Evolutionary conservation across 768 basidiomycete species (phyloP).

Genomic region (Leccinum variicolor): DNA sequence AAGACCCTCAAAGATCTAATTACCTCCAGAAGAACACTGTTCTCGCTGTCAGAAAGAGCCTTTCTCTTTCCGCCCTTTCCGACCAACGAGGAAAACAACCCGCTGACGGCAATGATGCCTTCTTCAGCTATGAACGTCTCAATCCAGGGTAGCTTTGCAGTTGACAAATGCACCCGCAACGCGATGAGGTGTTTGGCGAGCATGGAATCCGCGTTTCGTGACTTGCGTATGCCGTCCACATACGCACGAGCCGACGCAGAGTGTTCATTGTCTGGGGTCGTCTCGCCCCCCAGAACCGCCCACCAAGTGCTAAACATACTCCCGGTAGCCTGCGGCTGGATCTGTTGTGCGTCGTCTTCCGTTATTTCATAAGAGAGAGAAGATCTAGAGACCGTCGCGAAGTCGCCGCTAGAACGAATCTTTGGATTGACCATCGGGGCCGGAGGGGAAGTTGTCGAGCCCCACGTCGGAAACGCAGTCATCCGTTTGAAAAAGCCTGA

Average conservation of each 20-base stretch:
- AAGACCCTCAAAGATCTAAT: slow-evolving; percentile 79
- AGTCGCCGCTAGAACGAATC: slow-evolving; percentile 39
- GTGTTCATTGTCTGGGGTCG: slow-evolving; percentile 34
- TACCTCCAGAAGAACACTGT: slow-evolving; percentile 64
- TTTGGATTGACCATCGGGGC: slow-evolving; percentile 28
- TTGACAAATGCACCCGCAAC: slow-evolving; percentile 82
- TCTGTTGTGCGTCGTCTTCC: slow-evolving; percentile 30
- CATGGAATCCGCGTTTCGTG: slow-evolving; percentile 53
- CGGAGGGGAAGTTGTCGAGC: slow-evolving; percentile 35
- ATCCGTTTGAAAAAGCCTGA: slow-evolving; percentile 63
- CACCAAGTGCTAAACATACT: slow-evolving; percentile 77
- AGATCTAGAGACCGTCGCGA: slow-evolving; percentile 24
- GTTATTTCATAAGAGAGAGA: slow-evolving; percentile 28
- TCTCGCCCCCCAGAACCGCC: slow-evolving; percentile 60
- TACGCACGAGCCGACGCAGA: slow-evolving; percentile 57
- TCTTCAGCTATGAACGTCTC: slow-evolving; percentile 63
- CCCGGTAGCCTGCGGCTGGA: slow-evolving; percentile 70
- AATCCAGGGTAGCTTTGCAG: slow-evolving; percentile 75
- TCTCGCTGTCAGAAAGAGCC: slow-evolving; percentile 60
- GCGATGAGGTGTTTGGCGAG: slow-evolving; percentile 77
- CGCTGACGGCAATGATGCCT: slow-evolving; percentile 64
- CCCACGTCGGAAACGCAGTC: slow-evolving; percentile 61
- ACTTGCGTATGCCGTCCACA: slow-evolving; percentile 55
- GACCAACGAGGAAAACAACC: slow-evolving; percentile 56
- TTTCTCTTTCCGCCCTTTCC: slow-evolving; percentile 65